Evolutionary conservation across 139 green algal species (phyloP).

Genomic region (Chlorella sp.): DNA sequence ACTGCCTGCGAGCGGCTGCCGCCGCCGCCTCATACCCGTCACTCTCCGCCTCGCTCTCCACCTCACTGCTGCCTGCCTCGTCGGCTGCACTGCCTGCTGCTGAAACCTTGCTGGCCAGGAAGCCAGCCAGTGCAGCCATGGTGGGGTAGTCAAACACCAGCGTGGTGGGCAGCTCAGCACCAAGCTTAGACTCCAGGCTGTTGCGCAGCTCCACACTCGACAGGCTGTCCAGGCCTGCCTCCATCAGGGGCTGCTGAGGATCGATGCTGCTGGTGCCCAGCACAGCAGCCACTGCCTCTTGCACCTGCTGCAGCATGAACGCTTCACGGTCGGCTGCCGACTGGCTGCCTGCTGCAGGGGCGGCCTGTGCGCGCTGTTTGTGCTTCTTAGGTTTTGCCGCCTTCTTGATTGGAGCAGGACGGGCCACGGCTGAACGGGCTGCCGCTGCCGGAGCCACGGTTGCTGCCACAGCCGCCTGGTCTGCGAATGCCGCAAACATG

Average conservation of each 20-base stretch:
- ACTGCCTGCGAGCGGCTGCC: neutral
- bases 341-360: neutral
- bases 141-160: slow-evolving; percentile 89
- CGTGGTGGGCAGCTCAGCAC: slow-evolving; percentile 77
- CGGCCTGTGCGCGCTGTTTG: too few relatives aligned
- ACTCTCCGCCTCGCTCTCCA: neutral
- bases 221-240: slow-evolving; percentile 77
- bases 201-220: slow-evolving; percentile 85
- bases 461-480: neutral
- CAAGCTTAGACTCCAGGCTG: slow-evolving; percentile 63
- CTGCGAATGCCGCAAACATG: slow-evolving; percentile 40
- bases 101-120: slow-evolving; percentile 46
- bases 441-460: neutral
- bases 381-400: neutral
- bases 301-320: slow-evolving; percentile 34
- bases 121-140: slow-evolving; percentile 52
- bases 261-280: slow-evolving; percentile 29
- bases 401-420: neutral
- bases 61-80: neutral
- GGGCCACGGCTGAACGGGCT: neutral
- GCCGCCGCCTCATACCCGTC: neutral
- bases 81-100: neutral
- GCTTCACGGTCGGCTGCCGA: neutral
- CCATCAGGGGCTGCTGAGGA: slow-evolving; percentile 47
- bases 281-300: slow-evolving; percentile 35